Base-by-base conservation (phyloP, 1,284 basidiomycete genomes). In the Marasmius fiardii region DNA sequence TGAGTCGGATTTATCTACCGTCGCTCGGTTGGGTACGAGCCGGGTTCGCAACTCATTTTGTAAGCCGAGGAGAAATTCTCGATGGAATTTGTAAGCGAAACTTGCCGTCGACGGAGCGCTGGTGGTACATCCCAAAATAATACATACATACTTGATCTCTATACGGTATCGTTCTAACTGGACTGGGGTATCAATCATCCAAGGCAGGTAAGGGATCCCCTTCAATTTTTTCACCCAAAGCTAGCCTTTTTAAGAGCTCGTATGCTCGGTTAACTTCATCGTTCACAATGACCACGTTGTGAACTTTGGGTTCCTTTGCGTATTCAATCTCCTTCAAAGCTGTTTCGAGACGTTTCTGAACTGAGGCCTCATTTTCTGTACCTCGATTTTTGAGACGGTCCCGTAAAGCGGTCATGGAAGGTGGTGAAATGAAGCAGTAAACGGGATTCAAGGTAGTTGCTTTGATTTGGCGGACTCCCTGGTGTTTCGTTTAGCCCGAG, bases 401-500 rank as follows among this genome's bases (percentile, higher is more conserved):
- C 34, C 83, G 82, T 35, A 98, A 83, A 12, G 74, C 75, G 7
- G 77, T 43, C 66, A 97, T 75, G 8, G 85, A 83, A 0, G 96
- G 97, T 0, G 96, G 96, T 0, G 93, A 88, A 66, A 99, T 85
- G 74, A 99, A 99, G 63, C 98, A 82, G 74, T 89, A 98, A 60
- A 98, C 81, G 6, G 95, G 92, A 64, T 91, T 80, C 43, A 99
- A 75, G 52, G 83, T 73, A 63, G 90, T 84, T 31, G 78, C 71
- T 69, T 94, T 95, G 67, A 98, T 88, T 71, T 95, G 88, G 61
- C 86, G 86, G 56, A 98, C 92, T 54, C 95, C 95, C 91, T 97
- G 69, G 41, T 43, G 63, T 47, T 51, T 26, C 52, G 51, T 54
- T 41, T 43, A 43, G 53, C 14, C 37, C 28, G 45, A 53, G 58